Evolutionary conservation across 2,329 filamentous ascomycete genomes (phyloP).

Genomic region (Paecilomyces variotii): DNA sequence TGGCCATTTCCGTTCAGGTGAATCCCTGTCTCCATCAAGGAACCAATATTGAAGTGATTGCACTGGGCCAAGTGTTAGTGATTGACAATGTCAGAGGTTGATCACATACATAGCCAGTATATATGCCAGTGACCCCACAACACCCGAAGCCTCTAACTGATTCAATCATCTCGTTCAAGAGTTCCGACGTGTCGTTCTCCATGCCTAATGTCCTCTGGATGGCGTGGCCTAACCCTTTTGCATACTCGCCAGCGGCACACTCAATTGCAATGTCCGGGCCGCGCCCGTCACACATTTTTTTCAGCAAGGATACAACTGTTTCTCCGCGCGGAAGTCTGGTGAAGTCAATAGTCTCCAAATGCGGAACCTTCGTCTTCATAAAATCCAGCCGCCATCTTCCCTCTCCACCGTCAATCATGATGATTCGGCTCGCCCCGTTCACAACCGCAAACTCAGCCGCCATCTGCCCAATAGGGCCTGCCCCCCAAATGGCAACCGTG

Average conservation of each 20-base stretch:
- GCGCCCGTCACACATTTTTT: constrained; percentile 58
- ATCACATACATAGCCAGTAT: constrained; percentile 48
- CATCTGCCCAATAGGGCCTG: constrained; percentile 78
- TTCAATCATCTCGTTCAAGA: constrained; percentile 48
- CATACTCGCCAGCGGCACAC: constrained; percentile 55
- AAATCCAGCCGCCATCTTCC: constrained; percentile 58
- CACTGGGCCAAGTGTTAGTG: no score
- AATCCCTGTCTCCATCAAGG: constrained; percentile 76
- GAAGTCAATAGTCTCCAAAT: constrained; percentile 64
- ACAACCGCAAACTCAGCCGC: constrained; percentile 57
- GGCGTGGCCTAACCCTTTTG: constrained; percentile 54
- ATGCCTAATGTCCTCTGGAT: constrained; percentile 55
- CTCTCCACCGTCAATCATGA: constrained; percentile 66
- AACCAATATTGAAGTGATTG: constrained; percentile 76
- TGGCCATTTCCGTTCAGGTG: constrained; percentile 64
- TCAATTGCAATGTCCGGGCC: constrained; percentile 71
- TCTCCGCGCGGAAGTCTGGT: constrained; percentile 52
- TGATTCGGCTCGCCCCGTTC: constrained; percentile 66
- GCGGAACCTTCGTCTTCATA: constrained; percentile 55
- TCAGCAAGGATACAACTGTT: constrained; percentile 63
- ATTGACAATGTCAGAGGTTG: no score
- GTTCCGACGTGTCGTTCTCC: constrained; percentile 73
- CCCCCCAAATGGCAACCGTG: constrained; percentile 74
- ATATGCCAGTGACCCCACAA: constrained; percentile 67
- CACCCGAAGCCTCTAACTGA: constrained; percentile 52